Conservation (phyloP, 2,329 filamentous ascomycete genomes). For the Xylariaceae sp. region DNA sequence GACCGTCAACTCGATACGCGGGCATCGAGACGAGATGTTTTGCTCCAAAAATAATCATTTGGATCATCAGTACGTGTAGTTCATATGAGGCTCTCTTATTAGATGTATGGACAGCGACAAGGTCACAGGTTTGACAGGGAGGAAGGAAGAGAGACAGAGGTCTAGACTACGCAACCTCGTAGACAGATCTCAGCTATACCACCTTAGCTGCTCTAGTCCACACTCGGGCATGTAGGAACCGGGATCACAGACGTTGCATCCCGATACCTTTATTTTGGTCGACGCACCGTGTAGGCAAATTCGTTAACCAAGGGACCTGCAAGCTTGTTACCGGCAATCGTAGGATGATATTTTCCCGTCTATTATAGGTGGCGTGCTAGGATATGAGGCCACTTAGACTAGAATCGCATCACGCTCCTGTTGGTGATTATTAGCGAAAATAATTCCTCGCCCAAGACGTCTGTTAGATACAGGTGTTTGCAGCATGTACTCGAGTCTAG, state of each 20-base stretch:
- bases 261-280: constrained; percentile 21
- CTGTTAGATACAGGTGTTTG: no score
- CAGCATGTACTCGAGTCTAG: no score
- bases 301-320: constrained; percentile 22
- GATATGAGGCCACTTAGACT: no score
- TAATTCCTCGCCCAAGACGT: no score
- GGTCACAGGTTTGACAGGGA: constrained; percentile 17
- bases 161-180: constrained; percentile 20
- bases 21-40: background rate
- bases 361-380: no score
- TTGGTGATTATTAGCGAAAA: no score
- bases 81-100: constrained; percentile 10
- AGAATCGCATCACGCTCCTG: no score
- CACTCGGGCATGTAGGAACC: constrained; percentile 17
- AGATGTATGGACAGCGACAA: background rate
- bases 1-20: constrained; percentile 7
- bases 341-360: no score
- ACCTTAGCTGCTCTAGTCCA: constrained; percentile 3
- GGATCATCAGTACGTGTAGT: constrained; percentile 19
- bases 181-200: constrained; percentile 24
- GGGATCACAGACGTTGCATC: constrained; percentile 20
- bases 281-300: constrained; percentile 24
- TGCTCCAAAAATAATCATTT: constrained; percentile 12
- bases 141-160: constrained; percentile 12
- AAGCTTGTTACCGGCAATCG: constrained; percentile 25